Evolutionary conservation across 2,329 filamentous ascomycete species (phyloP).

Genomic region (Penicillium oxalicum): DNA sequence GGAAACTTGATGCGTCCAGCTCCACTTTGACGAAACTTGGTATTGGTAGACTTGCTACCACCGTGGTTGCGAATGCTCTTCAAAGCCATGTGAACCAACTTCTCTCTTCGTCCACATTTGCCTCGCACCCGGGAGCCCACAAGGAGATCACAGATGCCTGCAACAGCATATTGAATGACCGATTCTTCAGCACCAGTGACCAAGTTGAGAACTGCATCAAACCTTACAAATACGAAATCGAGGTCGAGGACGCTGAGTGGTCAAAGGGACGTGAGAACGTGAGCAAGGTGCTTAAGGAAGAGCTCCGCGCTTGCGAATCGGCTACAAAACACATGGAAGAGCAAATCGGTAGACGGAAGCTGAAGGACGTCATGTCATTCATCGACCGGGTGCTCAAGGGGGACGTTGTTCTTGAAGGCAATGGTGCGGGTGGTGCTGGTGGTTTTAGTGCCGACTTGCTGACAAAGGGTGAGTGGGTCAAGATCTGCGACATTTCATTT

Average conservation of each 20-base stretch:
- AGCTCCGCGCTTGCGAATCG: conserved; percentile 75
- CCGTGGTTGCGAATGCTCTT: conserved; percentile 80
- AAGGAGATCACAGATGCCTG: conserved; percentile 90
- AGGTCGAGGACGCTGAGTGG: conserved; percentile 90
- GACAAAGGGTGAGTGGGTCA: conserved; percentile 56
- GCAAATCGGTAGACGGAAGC: conserved; percentile 70
- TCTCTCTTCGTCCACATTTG: conserved; percentile 74
- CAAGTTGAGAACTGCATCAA: conserved; percentile 99
- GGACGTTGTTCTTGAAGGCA: conserved; percentile 76
- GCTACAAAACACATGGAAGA: conserved; percentile 72
- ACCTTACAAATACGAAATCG: conserved; percentile 96
- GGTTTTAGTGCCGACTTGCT: conserved; percentile 86
- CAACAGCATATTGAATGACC: conserved; percentile 81
- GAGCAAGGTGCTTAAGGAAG: conserved; percentile 71
- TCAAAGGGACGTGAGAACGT: conserved; percentile 76
- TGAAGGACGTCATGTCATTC: conserved; percentile 84
- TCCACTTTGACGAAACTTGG: conserved; percentile 89
- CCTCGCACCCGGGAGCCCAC: conserved; percentile 82
- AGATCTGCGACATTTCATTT: conserved; percentile 16
- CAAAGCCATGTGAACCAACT: conserved; percentile 77
- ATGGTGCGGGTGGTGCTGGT: conserved; percentile 76
- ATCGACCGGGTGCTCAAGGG: conserved; percentile 85
- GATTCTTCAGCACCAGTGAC: conserved; percentile 94
- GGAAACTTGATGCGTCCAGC: conserved; percentile 87
- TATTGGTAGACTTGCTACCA: conserved; percentile 86